Evolutionary conservation across 257 asterid genomes (phyloP), one percentile per base, ranked within the genome.

Genomic region (Solanum dulcamara): DNA sequence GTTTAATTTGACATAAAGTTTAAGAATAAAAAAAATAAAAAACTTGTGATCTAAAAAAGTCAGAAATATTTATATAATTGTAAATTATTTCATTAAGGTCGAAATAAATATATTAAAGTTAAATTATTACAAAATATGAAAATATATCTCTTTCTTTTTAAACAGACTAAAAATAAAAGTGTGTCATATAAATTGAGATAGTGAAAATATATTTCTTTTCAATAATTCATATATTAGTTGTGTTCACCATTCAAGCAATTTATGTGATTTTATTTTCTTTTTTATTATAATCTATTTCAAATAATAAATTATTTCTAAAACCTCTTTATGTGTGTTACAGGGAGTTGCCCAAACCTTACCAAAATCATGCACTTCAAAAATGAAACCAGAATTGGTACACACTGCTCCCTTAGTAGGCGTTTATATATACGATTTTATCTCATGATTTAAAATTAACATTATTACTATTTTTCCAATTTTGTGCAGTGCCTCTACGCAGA

Each of bases 201-300:
- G 7, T 6, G 40, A 38, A 38, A 53, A 6, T 53, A 53, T 53
- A 5, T 53, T 20, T 55, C 13, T 8, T 55, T 22, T 8, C 28
- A 55, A 55, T 20, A 55, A 20, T 22, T 22, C 64, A 55, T 55
- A 55, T 9, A 24, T 55, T 2, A 2, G 0, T 18, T 20, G 7
- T 32, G 1, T 71, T 0, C 1, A 4, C 2, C 62, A 8, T 66
- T 66, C 10, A 17, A 0, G 0, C 1, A 0, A 1, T 33, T 67
- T 32, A 67, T 67, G n/a, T 33, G 15, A 18, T 1, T 24, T 0
- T 67, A 33, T 67, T 32, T 67, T 17, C 4, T 44, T 9, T 33
- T 32, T 67, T 14, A 11, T 62, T 12, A 26, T 64, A 4, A 67
- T 32, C 5, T 33, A 7, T 6, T 17, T 67, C 2, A 10, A 67